Evolutionary conservation across 2,329 filamentous ascomycete species (phyloP), one percentile per base, ranked within the genome.

Genomic region (Penicillium sp.): DNA sequence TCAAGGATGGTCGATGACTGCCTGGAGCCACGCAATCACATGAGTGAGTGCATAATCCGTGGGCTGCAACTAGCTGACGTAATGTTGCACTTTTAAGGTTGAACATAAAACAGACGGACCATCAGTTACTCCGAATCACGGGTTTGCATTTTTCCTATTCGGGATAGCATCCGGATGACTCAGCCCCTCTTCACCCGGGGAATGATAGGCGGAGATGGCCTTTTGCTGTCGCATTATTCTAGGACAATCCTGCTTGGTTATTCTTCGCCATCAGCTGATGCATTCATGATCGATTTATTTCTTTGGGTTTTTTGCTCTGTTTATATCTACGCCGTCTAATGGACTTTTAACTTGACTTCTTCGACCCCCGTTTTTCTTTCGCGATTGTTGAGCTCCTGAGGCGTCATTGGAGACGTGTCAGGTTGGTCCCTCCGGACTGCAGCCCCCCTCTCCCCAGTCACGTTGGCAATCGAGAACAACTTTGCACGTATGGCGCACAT

Each of bases 341-440:
- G 57, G 56, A 58, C 51, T 43, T 2, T 12, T 53, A 45, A 56
- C 42, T 45, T 39, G 22, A 43, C 42, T 10, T 42, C 43, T 13
- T 46, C 28, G 22, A 52, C 10, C 42, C 49, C 41, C 33, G 33
- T 55, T 50, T 50, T 43, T 50, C 19, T 12, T 32, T 32, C 53
- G 43, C 54, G 53, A 57, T 56, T 56, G 56, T 60, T 60, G 56
- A 58, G 53, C 51, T 54, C 54, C 46, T 52, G 49, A 52, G 52
- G 54, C 46, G 54, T 57, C 57, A 55, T 54, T 54, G 58, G 52
- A 59, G 58, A 62, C 62, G 60, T 64, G 62, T 62, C 60, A 58
- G 57, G 55, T 61, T 59, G 43, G 47, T 45, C 45, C 49, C 43
- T 43, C 39, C 39, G 52, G 45, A 47, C 49, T 56, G 45, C 55